Percentiles rank a stretch among this genome's conserved stretches.
These are phyloP conservation scores for Luffa acutangula DNA, from an alignment of 306 rosid species.

Conservation along the genomic window DNA sequence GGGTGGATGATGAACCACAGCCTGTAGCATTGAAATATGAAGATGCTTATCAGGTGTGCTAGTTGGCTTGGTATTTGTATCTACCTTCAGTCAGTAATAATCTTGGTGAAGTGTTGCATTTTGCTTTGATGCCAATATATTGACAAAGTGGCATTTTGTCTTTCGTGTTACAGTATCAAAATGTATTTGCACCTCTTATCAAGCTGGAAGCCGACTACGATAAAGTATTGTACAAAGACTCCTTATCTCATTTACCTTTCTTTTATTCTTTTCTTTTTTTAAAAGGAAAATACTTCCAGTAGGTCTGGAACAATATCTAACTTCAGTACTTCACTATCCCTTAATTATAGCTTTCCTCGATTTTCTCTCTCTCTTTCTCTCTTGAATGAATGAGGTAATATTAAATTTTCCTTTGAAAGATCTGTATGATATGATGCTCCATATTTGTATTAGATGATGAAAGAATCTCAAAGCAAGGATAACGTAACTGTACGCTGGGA, in stretches of 20 bases:
- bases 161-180: slow-evolving; percentile 70
- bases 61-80: background rate
- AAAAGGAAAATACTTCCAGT: background rate
- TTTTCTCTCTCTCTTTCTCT: background rate
- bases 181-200: slow-evolving; percentile 98
- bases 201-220: slow-evolving; percentile 99
- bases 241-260: background rate
- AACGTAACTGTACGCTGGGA: slow-evolving; percentile 94
- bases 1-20: slow-evolving; percentile 99
- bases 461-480: slow-evolving; percentile 99
- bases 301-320: background rate
- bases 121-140: slow-evolving; percentile 9
- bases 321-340: background rate
- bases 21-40: slow-evolving; percentile 87
- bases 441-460: slow-evolving; percentile 72
- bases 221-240: slow-evolving; percentile 41
- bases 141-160: slow-evolving; percentile 15
- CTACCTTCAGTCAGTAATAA: background rate
- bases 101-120: background rate
- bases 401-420: slow-evolving; percentile 9
- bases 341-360: background rate
- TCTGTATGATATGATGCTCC: slow-evolving; percentile 14
- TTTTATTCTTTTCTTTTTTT: background rate
- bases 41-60: slow-evolving; percentile 93
- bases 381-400: background rate